Evolutionary conservation across 306 rosid genomes (phyloP), one percentile per base, ranked within the genome.

Genomic region (Gastrolobium villosum): DNA sequence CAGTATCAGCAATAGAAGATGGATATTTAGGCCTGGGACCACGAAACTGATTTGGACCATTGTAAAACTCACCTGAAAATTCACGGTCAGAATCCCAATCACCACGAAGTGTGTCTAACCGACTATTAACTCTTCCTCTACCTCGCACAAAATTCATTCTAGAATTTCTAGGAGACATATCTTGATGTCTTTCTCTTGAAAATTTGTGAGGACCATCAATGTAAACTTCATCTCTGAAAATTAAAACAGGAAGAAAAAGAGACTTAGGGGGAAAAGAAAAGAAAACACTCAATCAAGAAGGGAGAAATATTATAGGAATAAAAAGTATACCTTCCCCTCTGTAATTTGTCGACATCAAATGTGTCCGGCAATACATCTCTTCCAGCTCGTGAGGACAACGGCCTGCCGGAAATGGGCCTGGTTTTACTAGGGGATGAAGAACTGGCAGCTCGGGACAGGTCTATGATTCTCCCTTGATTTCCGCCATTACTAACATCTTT

Each of bases 161-260:
- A 57, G 90, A 65, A 63, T 89, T 89, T 81, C 97, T 87, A 77
- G 85, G 82, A 6, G 93, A 79, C 59, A 82, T 85, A 71, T 91
- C 94, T 44, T 84, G 91, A 74, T 87, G 83, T 78, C 96, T 87
- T 72, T 92, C 97, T 84, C 91, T 85, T 49, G 89, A 84, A 86
- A 88, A 89, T 75, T 74, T 88, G 66, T 72, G 88, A 80, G 81
- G 78, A 67, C 75, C 76, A 53, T 92, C 94, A 60, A 77, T 53
- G 70, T 89, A 92, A 32, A 75, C 43, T 6, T 87, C 97, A 80
- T 85, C 92, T 81, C 99, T 94, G 93, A 72, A 92, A 76, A 86
- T 49, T 69, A 78, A 87, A 62, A 45, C 30, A 62, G 6, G 9
- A 79, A 54, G 14, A 46, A 8, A 70, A 13, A 70, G 48, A 11